Percentiles rank a stretch among this genome's conserved stretches.
These are phyloP conservation scores for Sphaerulina populicola DNA, from an alignment of 2,329 filamentous ascomycete species.

Conservation along the genomic window DNA sequence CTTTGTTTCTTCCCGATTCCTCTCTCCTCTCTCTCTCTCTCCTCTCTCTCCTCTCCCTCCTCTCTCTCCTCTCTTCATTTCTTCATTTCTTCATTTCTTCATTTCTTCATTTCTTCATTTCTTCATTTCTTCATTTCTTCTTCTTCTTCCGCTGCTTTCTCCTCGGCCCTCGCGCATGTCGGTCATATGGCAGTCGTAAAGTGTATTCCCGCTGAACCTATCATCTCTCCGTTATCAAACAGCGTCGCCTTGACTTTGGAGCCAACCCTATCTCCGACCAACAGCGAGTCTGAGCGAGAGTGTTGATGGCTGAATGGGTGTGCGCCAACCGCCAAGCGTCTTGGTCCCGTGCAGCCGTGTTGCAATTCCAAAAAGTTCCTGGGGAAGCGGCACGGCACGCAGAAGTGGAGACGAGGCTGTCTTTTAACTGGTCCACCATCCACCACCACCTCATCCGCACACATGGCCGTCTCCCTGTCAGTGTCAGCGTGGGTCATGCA, in stretches of 20 bases:
- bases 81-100: too few species aligned
- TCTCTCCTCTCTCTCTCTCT: too few species aligned
- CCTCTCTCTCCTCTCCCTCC: too few species aligned
- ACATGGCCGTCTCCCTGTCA: slow-evolving; percentile 10
- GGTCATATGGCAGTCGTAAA: neutral
- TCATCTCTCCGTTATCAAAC: slow-evolving; percentile 1
- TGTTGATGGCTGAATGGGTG: neutral
- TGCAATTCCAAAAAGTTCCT: neutral
- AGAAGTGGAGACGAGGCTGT: neutral
- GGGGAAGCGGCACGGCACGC: neutral
- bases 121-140: too few species aligned
- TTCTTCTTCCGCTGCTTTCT: neutral
- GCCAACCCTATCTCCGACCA: slow-evolving; percentile 8
- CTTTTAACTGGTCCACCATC: neutral
- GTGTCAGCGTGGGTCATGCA: slow-evolving; percentile 4
- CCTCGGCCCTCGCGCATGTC: neutral
- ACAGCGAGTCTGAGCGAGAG: neutral
- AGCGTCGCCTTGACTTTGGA: neutral
- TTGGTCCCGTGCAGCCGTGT: neutral
- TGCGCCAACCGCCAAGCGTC: neutral
- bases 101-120: too few species aligned
- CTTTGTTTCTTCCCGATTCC: neutral
- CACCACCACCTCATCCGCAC: slow-evolving; percentile 1
- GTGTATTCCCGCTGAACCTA: neutral
- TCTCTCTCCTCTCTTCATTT: too few species aligned